phyloP scores from a whole-genome alignment of 2,329 filamentous ascomycete species.

The Cryphonectria naterciae region DNA sequence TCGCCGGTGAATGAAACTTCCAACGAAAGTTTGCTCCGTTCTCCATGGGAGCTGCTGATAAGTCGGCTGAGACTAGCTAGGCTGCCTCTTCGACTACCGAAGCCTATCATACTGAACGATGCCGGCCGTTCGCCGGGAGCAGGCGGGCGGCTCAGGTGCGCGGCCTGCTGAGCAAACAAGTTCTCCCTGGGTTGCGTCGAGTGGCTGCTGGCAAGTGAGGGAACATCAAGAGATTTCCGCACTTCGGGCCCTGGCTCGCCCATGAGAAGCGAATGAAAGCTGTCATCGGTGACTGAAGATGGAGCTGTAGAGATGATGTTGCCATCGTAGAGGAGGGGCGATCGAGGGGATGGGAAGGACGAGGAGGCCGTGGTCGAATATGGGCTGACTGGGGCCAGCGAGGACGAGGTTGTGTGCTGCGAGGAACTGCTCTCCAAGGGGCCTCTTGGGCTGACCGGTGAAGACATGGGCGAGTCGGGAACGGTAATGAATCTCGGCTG shows the following conservation, averaged over 20 bases:
- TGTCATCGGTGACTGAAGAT: conserved; percentile 74
- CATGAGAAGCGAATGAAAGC: conserved; percentile 71
- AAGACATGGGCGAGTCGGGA: conserved; percentile 28
- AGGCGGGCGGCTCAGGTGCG: conserved; percentile 53
- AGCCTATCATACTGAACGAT: conserved; percentile 64
- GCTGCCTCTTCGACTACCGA: conserved; percentile 73
- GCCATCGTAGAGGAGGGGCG: conserved; percentile 70
- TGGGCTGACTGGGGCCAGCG: conserved; percentile 61
- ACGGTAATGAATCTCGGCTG: conserved; percentile 38
- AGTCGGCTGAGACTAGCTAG: conserved; percentile 77
- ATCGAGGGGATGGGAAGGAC: conserved; percentile 71
- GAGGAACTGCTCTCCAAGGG: conserved; percentile 31
- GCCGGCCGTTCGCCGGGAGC: conserved; percentile 62
- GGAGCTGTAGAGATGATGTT: conserved; percentile 75
- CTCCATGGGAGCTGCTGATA: conserved; percentile 74
- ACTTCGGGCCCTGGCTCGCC: conserved; percentile 75
- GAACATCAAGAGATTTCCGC: conserved; percentile 71
- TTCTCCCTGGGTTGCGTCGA: conserved; percentile 78
- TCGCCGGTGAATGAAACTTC: conserved; percentile 64
- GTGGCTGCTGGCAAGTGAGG: conserved; percentile 75
- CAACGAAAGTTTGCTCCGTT: conserved; percentile 74
- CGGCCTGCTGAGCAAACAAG: conserved; percentile 47
- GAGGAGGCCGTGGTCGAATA: conserved; percentile 63
- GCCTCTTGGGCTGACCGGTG: conserved; percentile 29
- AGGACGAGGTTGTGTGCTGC: conserved; percentile 37